These are phyloP conservation scores for Trichophyton benhamiae DNA, from an alignment of 2,329 filamentous ascomycete genomes.

Conservation along the genomic window DNA sequence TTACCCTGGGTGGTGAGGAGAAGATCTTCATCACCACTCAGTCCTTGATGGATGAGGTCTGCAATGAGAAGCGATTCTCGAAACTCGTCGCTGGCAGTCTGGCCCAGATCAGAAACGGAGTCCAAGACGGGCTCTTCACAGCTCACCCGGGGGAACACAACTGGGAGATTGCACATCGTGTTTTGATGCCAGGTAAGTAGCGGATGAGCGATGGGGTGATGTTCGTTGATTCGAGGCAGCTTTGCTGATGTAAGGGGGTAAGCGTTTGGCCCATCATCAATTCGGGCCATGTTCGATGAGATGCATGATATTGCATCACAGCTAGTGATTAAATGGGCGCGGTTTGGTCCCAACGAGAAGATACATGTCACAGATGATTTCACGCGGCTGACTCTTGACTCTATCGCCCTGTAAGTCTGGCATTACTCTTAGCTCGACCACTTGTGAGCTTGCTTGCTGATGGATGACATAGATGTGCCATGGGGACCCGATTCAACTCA, in stretches of 20 bases:
- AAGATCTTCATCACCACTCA: not conserved
- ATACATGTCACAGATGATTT: slow-evolving; percentile 1
- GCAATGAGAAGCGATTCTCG: not conserved
- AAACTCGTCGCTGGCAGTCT: not conserved
- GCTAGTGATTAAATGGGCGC: not conserved
- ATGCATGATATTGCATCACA: slow-evolving; percentile 3
- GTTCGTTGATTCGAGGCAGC: no score
- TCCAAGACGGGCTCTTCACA: not conserved
- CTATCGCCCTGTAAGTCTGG: not conserved
- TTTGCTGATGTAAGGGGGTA: not conserved
- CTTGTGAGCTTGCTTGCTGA: not conserved
- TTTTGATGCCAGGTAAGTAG: not conserved
- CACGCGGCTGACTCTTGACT: not conserved
- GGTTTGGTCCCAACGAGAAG: not conserved
- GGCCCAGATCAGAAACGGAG: not conserved
- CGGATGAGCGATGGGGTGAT: not conserved
- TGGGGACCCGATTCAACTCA: not conserved
- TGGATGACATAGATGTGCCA: not conserved
- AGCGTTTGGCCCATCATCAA: not conserved
- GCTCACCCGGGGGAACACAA: slow-evolving; percentile 1
- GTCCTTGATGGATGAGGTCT: not conserved
- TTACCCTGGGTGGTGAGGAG: not conserved
- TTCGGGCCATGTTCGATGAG: slow-evolving; percentile 1
- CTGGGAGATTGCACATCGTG: slow-evolving; percentile 3
- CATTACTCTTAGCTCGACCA: not conserved